Evolutionary conservation across 148 eudicot species (phyloP).

Genomic region (Silene latifolia): DNA sequence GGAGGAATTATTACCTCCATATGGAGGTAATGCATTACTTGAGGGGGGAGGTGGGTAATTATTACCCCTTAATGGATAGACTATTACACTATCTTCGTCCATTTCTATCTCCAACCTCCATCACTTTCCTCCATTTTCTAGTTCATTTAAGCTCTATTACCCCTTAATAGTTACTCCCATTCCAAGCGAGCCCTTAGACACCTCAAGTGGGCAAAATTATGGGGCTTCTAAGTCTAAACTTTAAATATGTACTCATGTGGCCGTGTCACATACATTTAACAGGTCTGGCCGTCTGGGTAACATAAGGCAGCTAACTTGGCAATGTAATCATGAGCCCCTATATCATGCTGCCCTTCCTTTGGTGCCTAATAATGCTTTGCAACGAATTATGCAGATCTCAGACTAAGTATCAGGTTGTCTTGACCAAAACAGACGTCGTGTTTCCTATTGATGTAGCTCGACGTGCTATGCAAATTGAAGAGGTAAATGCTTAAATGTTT

Average conservation of each 20-base stretch:
- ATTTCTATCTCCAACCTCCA: too few species aligned
- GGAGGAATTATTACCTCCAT: too few species aligned
- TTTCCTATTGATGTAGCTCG: conserved; percentile 95
- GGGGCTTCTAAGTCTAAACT: neutral
- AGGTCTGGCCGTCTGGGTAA: neutral
- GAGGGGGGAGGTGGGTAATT: too few species aligned
- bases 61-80: too few species aligned
- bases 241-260: neutral
- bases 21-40: too few species aligned
- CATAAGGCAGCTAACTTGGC: neutral
- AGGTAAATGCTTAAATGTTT: conserved; percentile 37
- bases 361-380: neutral
- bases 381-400: conserved; percentile 50
- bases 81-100: too few species aligned
- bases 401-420: conserved; percentile 83
- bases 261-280: neutral
- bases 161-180: too few species aligned
- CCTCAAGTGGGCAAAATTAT: neutral
- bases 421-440: conserved; percentile 84
- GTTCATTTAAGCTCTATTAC: too few species aligned
- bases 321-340: neutral
- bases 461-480: conserved; percentile 96
- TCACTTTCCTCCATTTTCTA: too few species aligned
- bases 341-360: neutral
- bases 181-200: too few species aligned